Percentiles rank a stretch among this genome's conserved stretches.
These are phyloP conservation scores for Diaporthe australafricana DNA, from an alignment of 2,329 filamentous ascomycete genomes.

Conservation along the genomic window DNA sequence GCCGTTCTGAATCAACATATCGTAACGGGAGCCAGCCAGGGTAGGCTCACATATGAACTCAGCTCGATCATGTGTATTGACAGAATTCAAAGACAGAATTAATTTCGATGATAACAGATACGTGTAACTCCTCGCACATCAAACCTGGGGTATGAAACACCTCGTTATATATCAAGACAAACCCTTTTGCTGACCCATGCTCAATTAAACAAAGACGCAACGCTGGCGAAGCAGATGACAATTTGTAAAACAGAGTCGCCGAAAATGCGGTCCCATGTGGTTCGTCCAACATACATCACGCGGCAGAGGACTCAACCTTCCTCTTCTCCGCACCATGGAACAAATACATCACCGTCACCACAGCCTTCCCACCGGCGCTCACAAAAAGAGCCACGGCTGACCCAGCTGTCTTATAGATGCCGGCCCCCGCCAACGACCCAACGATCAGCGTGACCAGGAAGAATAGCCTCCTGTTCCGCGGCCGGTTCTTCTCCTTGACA, in stretches of 20 bases:
- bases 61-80: neutral
- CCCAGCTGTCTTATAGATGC: conserved; percentile 56
- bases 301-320: conserved; percentile 1
- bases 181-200: neutral
- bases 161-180: neutral
- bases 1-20: neutral
- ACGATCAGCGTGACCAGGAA: conserved; percentile 61
- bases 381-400: conserved; percentile 57
- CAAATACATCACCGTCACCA: conserved; percentile 58
- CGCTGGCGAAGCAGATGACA: neutral
- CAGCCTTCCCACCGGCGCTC: conserved; percentile 57
- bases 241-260: neutral
- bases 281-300: conserved; percentile 2
- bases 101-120: neutral
- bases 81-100: neutral
- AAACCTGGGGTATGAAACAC: neutral
- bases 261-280: neutral
- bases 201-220: neutral
- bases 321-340: conserved; percentile 53
- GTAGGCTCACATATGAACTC: neutral
- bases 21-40: neutral
- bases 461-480: conserved; percentile 60
- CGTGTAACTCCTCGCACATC: conserved; percentile 8
- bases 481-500: conserved; percentile 54
- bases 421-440: conserved; percentile 64